A percentile compares a stretch with the other conserved stretches of the same genome.
phyloP scores from a whole-genome alignment of 148 eudicot genomes.

The Oxyria digyna region DNA sequence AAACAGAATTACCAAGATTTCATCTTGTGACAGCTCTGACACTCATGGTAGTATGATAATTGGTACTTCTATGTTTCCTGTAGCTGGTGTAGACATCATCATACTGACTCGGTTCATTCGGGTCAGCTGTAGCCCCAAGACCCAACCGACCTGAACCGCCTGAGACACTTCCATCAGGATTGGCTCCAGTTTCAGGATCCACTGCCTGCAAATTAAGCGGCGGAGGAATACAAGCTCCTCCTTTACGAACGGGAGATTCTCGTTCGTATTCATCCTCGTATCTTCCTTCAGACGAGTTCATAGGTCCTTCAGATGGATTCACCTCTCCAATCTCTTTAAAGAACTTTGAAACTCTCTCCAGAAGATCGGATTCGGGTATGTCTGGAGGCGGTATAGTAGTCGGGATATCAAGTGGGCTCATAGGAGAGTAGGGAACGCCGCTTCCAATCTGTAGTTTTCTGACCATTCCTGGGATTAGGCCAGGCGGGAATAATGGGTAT shows the following conservation, averaged over 20 bases:
- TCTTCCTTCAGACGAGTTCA: constrained; percentile 43
- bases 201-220: constrained; percentile 55
- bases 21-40: constrained; percentile 54
- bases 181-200: constrained; percentile 44
- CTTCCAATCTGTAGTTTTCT: constrained; percentile 89
- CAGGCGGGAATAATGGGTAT: constrained; percentile 93
- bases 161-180: constrained; percentile 43
- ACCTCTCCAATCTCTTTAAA: constrained; percentile 91
- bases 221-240: constrained; percentile 97
- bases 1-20: background rate
- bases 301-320: constrained; percentile 86
- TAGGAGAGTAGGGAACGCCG: constrained; percentile 93
- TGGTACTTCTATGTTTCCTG: constrained; percentile 77
- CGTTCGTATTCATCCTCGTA: constrained; percentile 65
- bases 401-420: constrained; percentile 97
- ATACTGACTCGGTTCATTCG: constrained; percentile 74
- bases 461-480: constrained; percentile 96
- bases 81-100: constrained; percentile 90
- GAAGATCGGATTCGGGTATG: constrained; percentile 55
- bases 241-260: constrained; percentile 66
- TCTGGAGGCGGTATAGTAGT: constrained; percentile 76
- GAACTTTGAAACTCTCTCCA: constrained; percentile 78
- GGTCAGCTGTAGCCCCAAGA: constrained; percentile 70
- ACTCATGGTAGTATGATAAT: constrained; percentile 76
- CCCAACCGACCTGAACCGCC: constrained; percentile 74